A percentile compares a stretch with the other conserved stretches of the same genome.
phyloP scores from a whole-genome alignment of 78 protist species.

The Diacronema lutheri region DNA sequence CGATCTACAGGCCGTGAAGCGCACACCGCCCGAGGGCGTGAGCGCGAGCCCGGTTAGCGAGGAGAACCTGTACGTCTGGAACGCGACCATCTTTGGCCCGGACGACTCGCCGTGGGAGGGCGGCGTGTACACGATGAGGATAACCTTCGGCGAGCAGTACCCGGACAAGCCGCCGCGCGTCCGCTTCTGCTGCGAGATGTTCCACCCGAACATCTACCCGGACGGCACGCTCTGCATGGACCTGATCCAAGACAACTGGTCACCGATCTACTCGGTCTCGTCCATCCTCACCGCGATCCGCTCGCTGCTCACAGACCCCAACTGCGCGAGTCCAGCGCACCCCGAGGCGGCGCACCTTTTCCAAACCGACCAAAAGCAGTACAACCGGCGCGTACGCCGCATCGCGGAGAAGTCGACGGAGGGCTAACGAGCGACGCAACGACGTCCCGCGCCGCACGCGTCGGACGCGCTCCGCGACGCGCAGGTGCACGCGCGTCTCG shows the following conservation, averaged over 20 bases:
- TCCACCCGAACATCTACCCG: conserved; percentile 36
- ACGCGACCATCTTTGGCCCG: conserved; percentile 69
- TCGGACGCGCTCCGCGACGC: too few relatives aligned
- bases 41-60: conserved; percentile 43
- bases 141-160: conserved; percentile 48
- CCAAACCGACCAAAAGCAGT: conserved; percentile 18
- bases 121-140: conserved; percentile 44
- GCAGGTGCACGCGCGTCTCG: too few relatives aligned
- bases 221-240: conserved; percentile 58
- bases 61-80: conserved; percentile 51
- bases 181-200: conserved; percentile 41
- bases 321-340: conserved; percentile 50
- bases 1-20: conserved; percentile 3
- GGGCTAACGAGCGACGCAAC: too few relatives aligned
- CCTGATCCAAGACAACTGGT: conserved; percentile 56
- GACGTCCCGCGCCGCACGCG: too few relatives aligned
- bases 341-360: conserved; percentile 55
- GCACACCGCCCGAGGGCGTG: conserved; percentile 30
- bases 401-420: conserved; percentile 8
- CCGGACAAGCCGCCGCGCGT: conserved; percentile 60
- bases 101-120: conserved; percentile 74
- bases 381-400: conserved; percentile 28
- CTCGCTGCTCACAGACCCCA: conserved; percentile 57
- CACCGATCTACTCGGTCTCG: conserved; percentile 46
- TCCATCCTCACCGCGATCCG: conserved; percentile 48